Evolutionary conservation across 495 filamentous ascomycete species (phyloP).

Genomic region (Cercophora sp.): DNA sequence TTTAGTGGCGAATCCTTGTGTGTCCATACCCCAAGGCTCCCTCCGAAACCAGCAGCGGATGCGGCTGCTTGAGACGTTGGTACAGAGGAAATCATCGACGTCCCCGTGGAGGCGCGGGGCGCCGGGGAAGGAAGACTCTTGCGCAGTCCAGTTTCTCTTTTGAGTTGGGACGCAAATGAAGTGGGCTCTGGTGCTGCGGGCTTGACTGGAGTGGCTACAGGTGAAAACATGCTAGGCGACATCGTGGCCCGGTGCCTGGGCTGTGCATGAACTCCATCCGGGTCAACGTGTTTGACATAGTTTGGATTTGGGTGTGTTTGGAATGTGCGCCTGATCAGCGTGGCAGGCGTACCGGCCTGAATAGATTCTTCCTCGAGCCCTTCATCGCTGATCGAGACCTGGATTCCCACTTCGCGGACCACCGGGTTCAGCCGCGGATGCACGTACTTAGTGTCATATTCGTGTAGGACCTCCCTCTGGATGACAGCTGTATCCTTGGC

Average conservation of each 20-base stretch:
- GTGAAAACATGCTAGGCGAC: constrained; percentile 31
- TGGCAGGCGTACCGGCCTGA: constrained; percentile 70
- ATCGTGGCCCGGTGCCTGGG: constrained; percentile 16
- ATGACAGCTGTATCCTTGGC: constrained; percentile 78
- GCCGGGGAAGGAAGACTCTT: constrained; percentile 17
- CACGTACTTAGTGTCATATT: constrained; percentile 95
- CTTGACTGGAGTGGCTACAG: constrained; percentile 12
- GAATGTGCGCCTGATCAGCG: constrained; percentile 76
- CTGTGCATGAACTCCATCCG: constrained; percentile 43
- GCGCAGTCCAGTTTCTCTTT: constrained; percentile 12
- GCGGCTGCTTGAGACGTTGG: constrained; percentile 12
- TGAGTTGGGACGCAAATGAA: constrained; percentile 10
- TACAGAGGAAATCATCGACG: constrained; percentile 11
- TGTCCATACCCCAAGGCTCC: constrained; percentile 73
- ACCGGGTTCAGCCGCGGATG: constrained; percentile 79
- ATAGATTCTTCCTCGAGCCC: constrained; percentile 53
- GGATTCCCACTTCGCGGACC: constrained; percentile 79
- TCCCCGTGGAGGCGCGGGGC: background rate
- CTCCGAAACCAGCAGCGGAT: constrained; percentile 46
- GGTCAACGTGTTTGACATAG: constrained; percentile 70
- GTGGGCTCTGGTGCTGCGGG: constrained; percentile 16
- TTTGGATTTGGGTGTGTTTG: constrained; percentile 83
- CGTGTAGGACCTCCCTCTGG: constrained; percentile 85
- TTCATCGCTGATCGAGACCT: constrained; percentile 51
- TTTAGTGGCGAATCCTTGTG: constrained; percentile 79